These are phyloP conservation scores for Pseudomonodictys pantanalensis DNA, from an alignment of 495 filamentous ascomycete genomes.

Conservation along the genomic window DNA sequence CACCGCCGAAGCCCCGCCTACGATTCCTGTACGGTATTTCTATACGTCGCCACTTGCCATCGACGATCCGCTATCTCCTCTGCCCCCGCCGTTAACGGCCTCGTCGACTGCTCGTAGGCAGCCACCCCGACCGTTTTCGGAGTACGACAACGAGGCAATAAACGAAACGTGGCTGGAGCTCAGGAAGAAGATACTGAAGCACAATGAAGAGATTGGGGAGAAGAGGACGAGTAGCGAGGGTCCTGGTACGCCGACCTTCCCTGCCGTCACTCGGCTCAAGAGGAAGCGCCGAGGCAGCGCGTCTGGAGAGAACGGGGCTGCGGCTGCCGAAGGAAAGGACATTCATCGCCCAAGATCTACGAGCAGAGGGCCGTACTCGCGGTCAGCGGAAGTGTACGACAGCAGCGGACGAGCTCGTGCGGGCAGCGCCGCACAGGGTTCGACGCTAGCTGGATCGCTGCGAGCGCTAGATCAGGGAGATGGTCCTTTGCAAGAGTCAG, in stretches of 20 bases:
- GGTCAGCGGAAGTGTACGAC: conserved; percentile 16
- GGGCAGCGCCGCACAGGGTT: background rate
- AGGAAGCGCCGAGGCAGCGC: conserved; percentile 23
- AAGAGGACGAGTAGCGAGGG: conserved; percentile 19
- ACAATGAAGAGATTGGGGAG: conserved; percentile 37
- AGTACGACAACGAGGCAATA: conserved; percentile 42
- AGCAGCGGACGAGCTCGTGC: background rate
- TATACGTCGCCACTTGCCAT: conserved; percentile 43
- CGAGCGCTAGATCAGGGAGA: conserved; percentile 15
- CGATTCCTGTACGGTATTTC: conserved; percentile 42
- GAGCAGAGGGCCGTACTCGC: conserved; percentile 8
- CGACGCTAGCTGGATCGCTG: conserved; percentile 19
- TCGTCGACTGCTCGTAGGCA: conserved; percentile 27
- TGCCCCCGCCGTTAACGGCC: conserved; percentile 38
- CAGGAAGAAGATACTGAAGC: conserved; percentile 39
- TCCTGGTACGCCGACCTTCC: conserved; percentile 13
- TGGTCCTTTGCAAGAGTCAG: conserved; percentile 5
- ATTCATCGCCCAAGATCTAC: conserved; percentile 16
- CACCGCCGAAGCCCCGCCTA: conserved; percentile 38
- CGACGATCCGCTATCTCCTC: conserved; percentile 45
- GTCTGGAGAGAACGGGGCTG: conserved; percentile 9
- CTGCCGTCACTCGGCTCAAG: conserved; percentile 19
- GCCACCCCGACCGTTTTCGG: conserved; percentile 44
- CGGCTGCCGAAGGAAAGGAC: conserved; percentile 10
- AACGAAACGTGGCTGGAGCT: conserved; percentile 44